Evolutionary conservation across 2,329 filamentous ascomycete species (phyloP), one percentile per base, ranked within the genome.

Genomic region (Fusarium anguioides): DNA sequence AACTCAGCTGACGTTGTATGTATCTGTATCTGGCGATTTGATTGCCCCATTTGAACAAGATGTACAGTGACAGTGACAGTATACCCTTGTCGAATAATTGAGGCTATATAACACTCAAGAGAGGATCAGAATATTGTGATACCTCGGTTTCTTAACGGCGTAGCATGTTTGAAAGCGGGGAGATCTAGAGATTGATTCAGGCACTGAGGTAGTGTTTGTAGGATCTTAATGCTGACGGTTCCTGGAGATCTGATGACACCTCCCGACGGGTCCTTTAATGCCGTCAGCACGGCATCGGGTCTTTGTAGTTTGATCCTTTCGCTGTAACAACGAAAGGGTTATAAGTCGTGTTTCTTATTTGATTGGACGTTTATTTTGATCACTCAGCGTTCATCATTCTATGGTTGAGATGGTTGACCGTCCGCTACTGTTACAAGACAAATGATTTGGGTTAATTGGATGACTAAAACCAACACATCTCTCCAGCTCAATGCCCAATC

Each of bases 101-200:
- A 42, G 12, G 4, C 4, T 10, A 5, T 42, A 50, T 41, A 4
- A n/a, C n/a, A n/a, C 12, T 2, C n/a, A 46, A 33, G 15, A 33
- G 44, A 27, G n/a, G 18, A 29, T 17, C 10, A 29, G 8, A 27
- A 36, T 20, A 23, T 21, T 20, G 37, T 44, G 44, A 57, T 68
- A 59, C 60, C 64, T 56, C 53, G 60, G 59, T 47, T 35, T 36
- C 6, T 46, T 14, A 20, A 18, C 35, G 53, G 27, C 49, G 48
- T 33, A 46, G 36, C 23, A 24, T 20, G 26, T 51, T 29, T 27
- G 35, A 27, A 36, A 24, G 47, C 20, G 48, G 46, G 33, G 48
- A 33, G 24, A 57, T 51, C 48, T 62, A 53, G 63, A 56, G 64
- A 64, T 54, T 10, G 6, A 6, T 4, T 20, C 31, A 15, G 33